Conservation (phyloP, 2,329 filamentous ascomycete species). For the Xylaria sp. region DNA sequence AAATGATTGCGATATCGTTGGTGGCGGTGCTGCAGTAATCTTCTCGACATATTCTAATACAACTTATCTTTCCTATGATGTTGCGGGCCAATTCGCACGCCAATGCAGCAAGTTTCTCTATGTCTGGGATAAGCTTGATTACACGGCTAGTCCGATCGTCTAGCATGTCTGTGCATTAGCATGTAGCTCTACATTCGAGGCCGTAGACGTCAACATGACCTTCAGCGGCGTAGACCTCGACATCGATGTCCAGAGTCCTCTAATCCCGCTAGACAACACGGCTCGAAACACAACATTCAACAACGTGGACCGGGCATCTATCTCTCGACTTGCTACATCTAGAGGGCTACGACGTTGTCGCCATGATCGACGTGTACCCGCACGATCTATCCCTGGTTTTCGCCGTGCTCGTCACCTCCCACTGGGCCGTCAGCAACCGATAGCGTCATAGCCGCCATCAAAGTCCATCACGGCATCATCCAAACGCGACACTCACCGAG, state of each 20-base stretch:
- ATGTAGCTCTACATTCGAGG: conserved; percentile 1
- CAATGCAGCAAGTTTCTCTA: not conserved
- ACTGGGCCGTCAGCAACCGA: conserved; percentile 3
- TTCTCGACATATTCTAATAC: not conserved
- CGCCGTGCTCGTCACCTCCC: not conserved
- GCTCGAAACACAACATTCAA: not conserved
- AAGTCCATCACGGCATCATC: conserved; percentile 5
- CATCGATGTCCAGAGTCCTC: not conserved
- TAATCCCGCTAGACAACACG: not conserved
- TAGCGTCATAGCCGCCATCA: not conserved
- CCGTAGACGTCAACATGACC: not conserved
- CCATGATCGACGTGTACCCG: not conserved
- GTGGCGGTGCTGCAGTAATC: not conserved
- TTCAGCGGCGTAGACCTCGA: not conserved
- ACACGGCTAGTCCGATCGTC: not conserved
- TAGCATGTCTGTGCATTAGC: not conserved
- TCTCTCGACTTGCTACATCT: too few species aligned
- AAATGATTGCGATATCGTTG: not conserved
- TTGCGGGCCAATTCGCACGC: not conserved
- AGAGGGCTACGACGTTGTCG: not conserved
- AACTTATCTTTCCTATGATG: not conserved
- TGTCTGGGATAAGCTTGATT: conserved; percentile 17
- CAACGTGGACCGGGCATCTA: not conserved
- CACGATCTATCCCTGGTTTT: not conserved
- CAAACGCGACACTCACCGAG: not conserved